phyloP scores from a whole-genome alignment of 106 monocot genomes.

The Triglochin maritima region DNA sequence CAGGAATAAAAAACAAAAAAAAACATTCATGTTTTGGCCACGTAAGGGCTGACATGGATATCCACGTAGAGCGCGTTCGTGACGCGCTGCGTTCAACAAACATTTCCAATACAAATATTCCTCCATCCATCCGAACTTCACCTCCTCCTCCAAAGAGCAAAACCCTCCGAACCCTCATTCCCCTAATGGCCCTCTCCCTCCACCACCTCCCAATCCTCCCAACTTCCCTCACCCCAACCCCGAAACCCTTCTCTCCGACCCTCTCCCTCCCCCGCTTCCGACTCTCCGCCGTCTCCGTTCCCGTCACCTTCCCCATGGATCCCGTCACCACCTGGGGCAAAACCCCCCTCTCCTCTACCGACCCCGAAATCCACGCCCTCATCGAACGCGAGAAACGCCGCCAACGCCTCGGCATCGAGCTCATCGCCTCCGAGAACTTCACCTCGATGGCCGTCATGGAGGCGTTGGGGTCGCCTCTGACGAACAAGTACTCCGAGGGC shows the following conservation, averaged over 20 bases:
- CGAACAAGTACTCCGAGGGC: constrained; percentile 95
- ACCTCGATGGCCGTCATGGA: constrained; percentile 80
- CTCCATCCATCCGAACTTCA: background rate
- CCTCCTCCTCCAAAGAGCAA: background rate
- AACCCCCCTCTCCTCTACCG: constrained; percentile 26
- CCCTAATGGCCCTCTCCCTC: background rate
- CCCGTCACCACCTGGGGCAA: constrained; percentile 47
- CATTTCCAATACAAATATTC: no score
- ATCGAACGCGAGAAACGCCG: constrained; percentile 80
- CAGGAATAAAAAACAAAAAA: no score
- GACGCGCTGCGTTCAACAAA: no score
- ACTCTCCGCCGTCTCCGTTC: background rate
- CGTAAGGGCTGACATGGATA: no score
- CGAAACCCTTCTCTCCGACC: background rate
- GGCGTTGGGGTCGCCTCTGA: constrained; percentile 68
- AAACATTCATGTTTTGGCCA: no score
- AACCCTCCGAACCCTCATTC: background rate
- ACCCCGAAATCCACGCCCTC: constrained; percentile 43
- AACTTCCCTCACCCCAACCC: background rate
- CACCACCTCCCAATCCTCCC: background rate
- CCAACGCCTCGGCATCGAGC: constrained; percentile 69
- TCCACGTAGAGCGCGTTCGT: no score
- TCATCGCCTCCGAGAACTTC: constrained; percentile 89
- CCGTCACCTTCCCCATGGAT: constrained; percentile 23
- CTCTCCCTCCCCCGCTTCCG: background rate